phyloP scores from a whole-genome alignment of 1,284 basidiomycete genomes.

The Rhodotorula sp. region DNA sequence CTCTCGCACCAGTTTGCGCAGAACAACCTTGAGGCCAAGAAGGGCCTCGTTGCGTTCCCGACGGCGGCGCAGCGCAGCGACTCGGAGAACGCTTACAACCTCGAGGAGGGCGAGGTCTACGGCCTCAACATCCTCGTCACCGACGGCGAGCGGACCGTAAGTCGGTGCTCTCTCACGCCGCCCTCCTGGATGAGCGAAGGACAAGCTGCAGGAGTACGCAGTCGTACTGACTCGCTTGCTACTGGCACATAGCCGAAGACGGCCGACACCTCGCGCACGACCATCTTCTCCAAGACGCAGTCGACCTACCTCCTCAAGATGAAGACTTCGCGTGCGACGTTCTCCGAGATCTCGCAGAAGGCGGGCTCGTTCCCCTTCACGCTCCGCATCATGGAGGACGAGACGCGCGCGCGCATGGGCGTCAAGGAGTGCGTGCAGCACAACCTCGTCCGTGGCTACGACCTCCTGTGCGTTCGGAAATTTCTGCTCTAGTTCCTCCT shows the following conservation, averaged over 20 bases:
- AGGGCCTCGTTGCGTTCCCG: conserved; percentile 89
- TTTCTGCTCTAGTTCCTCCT: not conserved
- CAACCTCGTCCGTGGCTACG: conserved; percentile 83
- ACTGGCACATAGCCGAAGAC: conserved; percentile 43
- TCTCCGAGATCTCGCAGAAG: conserved; percentile 96
- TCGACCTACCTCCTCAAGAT: conserved; percentile 92
- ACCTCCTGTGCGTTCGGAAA: conserved; percentile 58
- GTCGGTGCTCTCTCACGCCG: conserved; percentile 18
- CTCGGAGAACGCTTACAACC: conserved; percentile 72
- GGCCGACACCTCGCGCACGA: conserved; percentile 66
- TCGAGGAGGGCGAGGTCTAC: conserved; percentile 93
- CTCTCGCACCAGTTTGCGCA: conserved; percentile 67
- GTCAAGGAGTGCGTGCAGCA: conserved; percentile 95
- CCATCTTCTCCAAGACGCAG: conserved; percentile 83
- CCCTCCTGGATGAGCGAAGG: too few relatives aligned
- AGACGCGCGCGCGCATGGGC: conserved; percentile 91
- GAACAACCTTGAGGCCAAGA: conserved; percentile 95
- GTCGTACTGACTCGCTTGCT: not conserved
- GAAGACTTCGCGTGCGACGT: conserved; percentile 92
- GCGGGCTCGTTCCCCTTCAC: conserved; percentile 98
- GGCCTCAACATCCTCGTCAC: conserved; percentile 92
- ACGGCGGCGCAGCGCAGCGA: conserved; percentile 78
- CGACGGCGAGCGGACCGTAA: conserved; percentile 82
- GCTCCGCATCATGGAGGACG: conserved; percentile 88
- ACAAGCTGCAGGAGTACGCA: too few relatives aligned